Evolutionary conservation across 495 filamentous ascomycete genomes (phyloP), one percentile per base, ranked within the genome.

Genomic region (Penicillium atrosanguineum): DNA sequence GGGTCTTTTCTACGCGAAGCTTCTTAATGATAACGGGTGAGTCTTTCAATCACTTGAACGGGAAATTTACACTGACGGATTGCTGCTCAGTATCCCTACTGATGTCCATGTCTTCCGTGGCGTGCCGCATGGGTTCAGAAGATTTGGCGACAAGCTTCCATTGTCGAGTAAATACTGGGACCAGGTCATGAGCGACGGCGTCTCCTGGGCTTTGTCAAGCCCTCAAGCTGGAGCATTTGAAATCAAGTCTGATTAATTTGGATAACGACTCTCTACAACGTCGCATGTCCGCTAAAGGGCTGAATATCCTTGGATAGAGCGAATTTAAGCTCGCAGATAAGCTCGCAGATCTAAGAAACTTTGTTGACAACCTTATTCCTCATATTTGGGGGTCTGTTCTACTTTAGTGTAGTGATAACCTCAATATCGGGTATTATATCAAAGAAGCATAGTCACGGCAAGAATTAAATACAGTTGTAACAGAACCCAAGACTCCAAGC

Each of bases 61-160:
- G 15, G 37, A 50, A 29, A 19, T 46, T 31, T 23, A 18, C n/a
- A 19, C 39, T 46, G 31, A 31, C 26, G 47, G 7, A 50, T 3
- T 8, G 20, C 3, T 37, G 1, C 11, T 6, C 52, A 78, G 74
- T 6, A 69, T 79, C 7, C 63, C 75, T 6, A 77, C 73, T 0
- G 48, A 74, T 52, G 62, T 75, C 1, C 56, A 69, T 52, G 52
- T 79, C 28, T 78, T 78, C 61, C 60, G 47, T n/a, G 76, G 74
- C 0, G 54, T 79, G 9, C 75, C 76, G 20, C 76, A 80, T 67
- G 75, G 69, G 8, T 79, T 78, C 52, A 55, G 77, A 25, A 55
- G 70, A 2, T 69, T 63, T 46, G 70, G 65, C 14, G 62, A 70
- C 9, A 60, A 59, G 26, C 38, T 79, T 12, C 11, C 31, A 43